These are phyloP conservation scores for Parmelia sp. DNA, from an alignment of 495 filamentous ascomycete species.

Conservation along the genomic window DNA sequence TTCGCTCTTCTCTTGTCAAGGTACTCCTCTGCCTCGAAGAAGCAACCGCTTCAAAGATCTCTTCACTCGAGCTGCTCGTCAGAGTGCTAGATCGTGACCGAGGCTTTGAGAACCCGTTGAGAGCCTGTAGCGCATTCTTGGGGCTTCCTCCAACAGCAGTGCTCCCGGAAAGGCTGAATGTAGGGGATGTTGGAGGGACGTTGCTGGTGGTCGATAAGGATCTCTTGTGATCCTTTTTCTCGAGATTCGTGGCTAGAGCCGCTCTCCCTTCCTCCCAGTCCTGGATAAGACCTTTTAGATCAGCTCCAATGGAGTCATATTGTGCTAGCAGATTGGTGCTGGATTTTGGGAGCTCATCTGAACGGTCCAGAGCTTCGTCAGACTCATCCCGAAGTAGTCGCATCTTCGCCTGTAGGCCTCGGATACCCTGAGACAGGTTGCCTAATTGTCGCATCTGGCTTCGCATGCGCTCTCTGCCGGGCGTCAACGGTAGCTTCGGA, in stretches of 20 bases:
- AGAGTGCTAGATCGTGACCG: constrained; percentile 32
- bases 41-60: constrained; percentile 87
- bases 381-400: constrained; percentile 88
- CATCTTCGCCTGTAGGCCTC: constrained; percentile 89
- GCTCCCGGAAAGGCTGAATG: constrained; percentile 70
- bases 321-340: constrained; percentile 72
- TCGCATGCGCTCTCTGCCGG: constrained; percentile 71
- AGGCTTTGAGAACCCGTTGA: constrained; percentile 50
- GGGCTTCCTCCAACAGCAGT: constrained; percentile 82
- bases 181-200: constrained; percentile 69
- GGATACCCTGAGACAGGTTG: constrained; percentile 82
- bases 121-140: constrained; percentile 64
- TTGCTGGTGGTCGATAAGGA: constrained; percentile 61
- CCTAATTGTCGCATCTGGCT: constrained; percentile 79
- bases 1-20: constrained; percentile 79
- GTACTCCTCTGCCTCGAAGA: constrained; percentile 64
- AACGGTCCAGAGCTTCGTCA: constrained; percentile 63
- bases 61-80: constrained; percentile 53
- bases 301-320: constrained; percentile 88
- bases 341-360: constrained; percentile 60
- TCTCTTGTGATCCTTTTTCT: constrained; percentile 60
- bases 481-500: constrained; percentile 62
- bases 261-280: constrained; percentile 88
- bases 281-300: constrained; percentile 73
- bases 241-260: constrained; percentile 65